Base-by-base conservation (phyloP, 371 early-diverging fungal genomes). In the Conidiobolus incongruus region DNA sequence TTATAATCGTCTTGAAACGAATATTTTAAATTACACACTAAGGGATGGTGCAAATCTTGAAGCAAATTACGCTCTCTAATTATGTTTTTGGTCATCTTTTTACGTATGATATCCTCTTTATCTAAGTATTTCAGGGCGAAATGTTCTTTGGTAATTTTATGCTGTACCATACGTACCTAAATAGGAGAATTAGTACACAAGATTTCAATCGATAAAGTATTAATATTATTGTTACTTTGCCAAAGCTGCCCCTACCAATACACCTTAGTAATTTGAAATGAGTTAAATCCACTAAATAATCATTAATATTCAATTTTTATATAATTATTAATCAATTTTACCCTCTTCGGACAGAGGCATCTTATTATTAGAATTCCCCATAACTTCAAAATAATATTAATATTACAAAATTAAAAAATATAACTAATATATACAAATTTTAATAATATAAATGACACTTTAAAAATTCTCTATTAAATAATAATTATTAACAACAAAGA, bases 121-220 rank as follows among this genome's bases (percentile, higher is more conserved):
- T 67, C 69, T 39, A 82, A 81, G 47, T 86, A 86, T 47, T 86
- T 86, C 30, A 86, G 59, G 4, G 88, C 88, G 46, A 72, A 84
- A 11, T 76, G 52, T 36, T 63, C 51, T 23, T 68, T 70, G 7
- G 68, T 63, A 45, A 69, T 68, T 32, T 63, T 63, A 44, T 75
- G 68, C 49, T 86, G 73, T 11, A 81, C 77, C 43, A 81, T 77
- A 13, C 75, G 67, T 40, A 79, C 79, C 75, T 79, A 50, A 38
- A 36, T 23, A 39, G 5, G 10, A 12, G 7, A 34, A n/a, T 15
- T 10, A 16, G 12, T 32, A 38, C 1, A 28, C 17, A 26, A 29
- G 12, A 15, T 3, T 6, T 37, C 2, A 16, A 34, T 32, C 26
- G 31, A 38, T 16, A 42, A 24, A 34, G 13, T 5, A 24, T 17